Percentiles rank a stretch among this genome's conserved stretches.
Evolutionary conservation across 106 monocot genomes (phyloP).

Genomic region (Cymbidium sinense): DNA sequence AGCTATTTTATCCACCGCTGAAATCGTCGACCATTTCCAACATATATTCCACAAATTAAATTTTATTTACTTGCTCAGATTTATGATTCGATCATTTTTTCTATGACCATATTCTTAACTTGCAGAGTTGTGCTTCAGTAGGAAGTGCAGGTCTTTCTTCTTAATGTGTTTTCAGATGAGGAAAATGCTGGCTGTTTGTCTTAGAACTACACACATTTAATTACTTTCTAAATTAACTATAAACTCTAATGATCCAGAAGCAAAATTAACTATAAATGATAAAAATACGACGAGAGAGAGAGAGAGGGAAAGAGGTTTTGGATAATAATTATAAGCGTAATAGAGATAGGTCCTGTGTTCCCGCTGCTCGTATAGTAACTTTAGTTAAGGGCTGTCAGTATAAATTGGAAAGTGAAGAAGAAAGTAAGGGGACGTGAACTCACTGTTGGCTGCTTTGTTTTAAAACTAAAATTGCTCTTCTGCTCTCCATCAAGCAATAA

Average conservation of each 20-base stretch:
- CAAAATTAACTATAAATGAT: no score
- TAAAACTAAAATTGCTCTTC: background rate
- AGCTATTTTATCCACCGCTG: no score
- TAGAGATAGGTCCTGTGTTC: background rate
- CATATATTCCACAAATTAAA: no score
- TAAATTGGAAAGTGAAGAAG: background rate
- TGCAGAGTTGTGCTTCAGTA: no score
- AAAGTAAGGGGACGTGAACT: background rate
- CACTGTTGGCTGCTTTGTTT: background rate
- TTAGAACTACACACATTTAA: background rate
- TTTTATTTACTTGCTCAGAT: no score
- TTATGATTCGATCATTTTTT: no score
- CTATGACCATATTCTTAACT: no score
- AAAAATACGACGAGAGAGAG: background rate
- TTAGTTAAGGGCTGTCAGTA: background rate
- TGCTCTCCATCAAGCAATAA: conserved; percentile 1
- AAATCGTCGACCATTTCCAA: no score
- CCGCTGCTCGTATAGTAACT: background rate
- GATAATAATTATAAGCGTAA: background rate
- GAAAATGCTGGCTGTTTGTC: background rate
- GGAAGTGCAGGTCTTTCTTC: background rate
- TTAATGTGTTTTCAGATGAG: background rate
- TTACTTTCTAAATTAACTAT: background rate
- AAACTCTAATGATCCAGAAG: no score
- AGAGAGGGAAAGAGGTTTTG: background rate